Base-by-base conservation (phyloP, 176 grass and related monocot genomes). In the Secale cereale region DNA sequence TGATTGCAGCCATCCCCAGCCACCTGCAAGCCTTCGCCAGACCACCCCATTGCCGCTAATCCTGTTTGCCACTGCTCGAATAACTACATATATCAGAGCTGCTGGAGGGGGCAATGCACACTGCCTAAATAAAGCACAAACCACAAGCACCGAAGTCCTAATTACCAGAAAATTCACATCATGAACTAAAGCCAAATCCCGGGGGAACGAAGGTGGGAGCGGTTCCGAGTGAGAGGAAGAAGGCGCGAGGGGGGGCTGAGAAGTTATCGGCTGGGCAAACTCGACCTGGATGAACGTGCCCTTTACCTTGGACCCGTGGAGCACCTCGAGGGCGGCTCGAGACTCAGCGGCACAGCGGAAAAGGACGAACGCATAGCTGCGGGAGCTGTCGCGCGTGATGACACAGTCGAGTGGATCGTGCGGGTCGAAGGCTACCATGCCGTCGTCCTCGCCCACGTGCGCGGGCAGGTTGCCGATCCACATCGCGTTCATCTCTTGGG, bases 341-440 rank as follows among this genome's bases (percentile, higher is more conserved):
- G 96, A 93, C 56, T 86, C 66, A 1, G 86, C 74, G 1, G 76
- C 75, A 70, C 54, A 28, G 59, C 88, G 93, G 82, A 95, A 98
- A 27, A 94, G 86, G 31, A 92, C 41, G 81, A 98, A 95, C 19
- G 93, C 77, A 86, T 98, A 95, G 83, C 84, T 90, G 60, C 93
- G 85, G 31, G 89, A 65, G 15, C 90, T 83, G 16, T 88, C 83
- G 40, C 81, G 87, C 17, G 86, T 85, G n/a, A 89, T 64, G 61
- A 76, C 78, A 79, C 91, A 98, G 86, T 98, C 96, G 43, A 98
- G 90, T 4, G 86, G 93, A 39, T 91, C 91, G 74, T 89, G 86
- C 32, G 87, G 82, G 1, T 46, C 39, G 54, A 94, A 93, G 25
- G 70, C 63, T 11, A 54, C 78, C 84, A 94, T 85, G 65, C 94